Base-by-base conservation (phyloP, 306 rosid species). In the Sesbania bispinosa region DNA sequence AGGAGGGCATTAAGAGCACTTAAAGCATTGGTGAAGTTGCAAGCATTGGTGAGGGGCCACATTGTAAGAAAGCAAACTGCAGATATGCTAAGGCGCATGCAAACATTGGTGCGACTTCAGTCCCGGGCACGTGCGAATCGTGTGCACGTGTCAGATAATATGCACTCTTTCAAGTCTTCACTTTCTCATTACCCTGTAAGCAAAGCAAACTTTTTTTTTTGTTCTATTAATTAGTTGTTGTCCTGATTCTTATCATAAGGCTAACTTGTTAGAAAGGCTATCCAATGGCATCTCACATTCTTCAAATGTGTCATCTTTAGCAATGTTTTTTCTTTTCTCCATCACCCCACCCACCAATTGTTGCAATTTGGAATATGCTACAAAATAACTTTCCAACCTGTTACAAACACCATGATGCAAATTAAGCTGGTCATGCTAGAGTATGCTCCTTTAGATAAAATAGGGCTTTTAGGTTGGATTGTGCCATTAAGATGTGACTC, bases 1-100 rank as follows among this genome's bases (percentile, higher is more conserved):
- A 94, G 90, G 85, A 89, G 99, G 69, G 99, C 99, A 6, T 58
- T 94, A 39, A 88, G 88, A 78, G 97, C 99, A 69, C 95, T 94
- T 5, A 94, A 89, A 74, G 86, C 97, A 61, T 67, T 94, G 68
- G 99, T 94, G 85, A 94, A 89, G 77, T 87, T 94, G 77, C 97
- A 94, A 77, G 92, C 99, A 10, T 80, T 94, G 81, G 99, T 88
- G 79, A 83, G 97, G 51, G 97, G 99, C 41, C 88, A 91, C 85
- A 89, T 91, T 45, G 96, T 91, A 64, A 89, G 99, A 67, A 94
- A 91, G 76, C 92, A 89, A 79, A 89, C 90, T 10, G 76, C 97
- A 0, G 96, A 94, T 80, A 91, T 94, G 99, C 89, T 94, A 11
- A 69, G 82, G 82, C 87, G 96, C 57, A 94, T 94, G 96, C 97